Base-by-base conservation (phyloP, 805 yeast genomes). In the Phaffomyces antillensis region DNA sequence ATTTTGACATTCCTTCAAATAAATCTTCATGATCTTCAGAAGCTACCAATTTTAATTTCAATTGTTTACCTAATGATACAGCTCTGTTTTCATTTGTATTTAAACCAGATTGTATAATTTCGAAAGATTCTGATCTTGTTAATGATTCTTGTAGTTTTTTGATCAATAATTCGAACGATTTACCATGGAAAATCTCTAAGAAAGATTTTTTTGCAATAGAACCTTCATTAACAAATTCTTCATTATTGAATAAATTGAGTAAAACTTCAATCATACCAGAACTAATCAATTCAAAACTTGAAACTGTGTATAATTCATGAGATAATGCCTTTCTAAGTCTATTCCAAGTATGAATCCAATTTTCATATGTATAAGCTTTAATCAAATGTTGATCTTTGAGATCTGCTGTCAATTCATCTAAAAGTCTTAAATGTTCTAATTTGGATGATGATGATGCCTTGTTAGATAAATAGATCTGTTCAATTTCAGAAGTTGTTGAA, bases 271-370 rank as follows among this genome's bases (percentile, higher is more conserved):
- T 70, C 7, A 86, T 60, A 0, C 89, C 89, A 2, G 89, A 83
- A 3, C 83, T 73, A 7, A 81, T 70, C 31, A 89, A 66, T 58
- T 88, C 96, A 64, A 80, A 86, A 47, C 90, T 81, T 0, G 96
- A 86, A 6, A 84, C 65, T 7, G 53, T 50, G 35, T 50, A 56
- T 9, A 47, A 44, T 1, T 58, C 57, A 17, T 50, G 52, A 15
- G 68, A 66, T 24, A 75, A 53, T 1, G 67, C 58, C 6, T 48
- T 43, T 12, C 61, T 62, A 5, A 79, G 59, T 37, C 59, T 55
- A 3, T 55, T 37, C 79, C 81, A 71, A 8, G 68, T 15, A 3
- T 42, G 42, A 2, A 44, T 26, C 68, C 70, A 62, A 4, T 58
- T 55, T 2, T 65, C 60, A n/a, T 46, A 52, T 1, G 66, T 39